Base-by-base conservation (phyloP, 2,329 filamentous ascomycete species). In the Ilyonectria destructans region DNA sequence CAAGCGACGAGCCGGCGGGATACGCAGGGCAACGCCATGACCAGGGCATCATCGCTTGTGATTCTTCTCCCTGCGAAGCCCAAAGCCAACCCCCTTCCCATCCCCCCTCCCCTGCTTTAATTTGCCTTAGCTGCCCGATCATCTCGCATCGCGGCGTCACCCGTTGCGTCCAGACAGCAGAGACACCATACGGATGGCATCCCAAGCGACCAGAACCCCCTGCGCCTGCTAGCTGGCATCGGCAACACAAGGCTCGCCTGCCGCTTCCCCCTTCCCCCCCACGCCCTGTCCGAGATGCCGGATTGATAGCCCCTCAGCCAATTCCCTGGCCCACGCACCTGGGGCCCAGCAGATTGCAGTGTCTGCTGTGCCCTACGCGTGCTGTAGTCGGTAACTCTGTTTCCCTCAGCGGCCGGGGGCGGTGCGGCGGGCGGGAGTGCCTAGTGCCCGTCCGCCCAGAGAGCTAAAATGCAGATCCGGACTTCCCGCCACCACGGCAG, bases 121-220 rank as follows among this genome's bases (percentile, higher is more conserved):
- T 64, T 43, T 65, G 37, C 61, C 61, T 52, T 64, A 43, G 62
- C 62, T 65, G 49, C 48, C 62, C 62, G 62, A 65, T 65, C 56
- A 64, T 64, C 62, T 55, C 54, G 62, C 62, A 59, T 55, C 56
- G 15, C 51, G 46, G 26, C 33, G 57, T 60, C 48, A 29, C 43
- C 45, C 29, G 40, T 19, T 2, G 12, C 37, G 37, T 17, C 37
- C 37, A 40, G 12, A 17, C 31, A 40, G 19, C 21, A 13, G 48
- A 26, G 23, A 57, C 55, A 58, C 45, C 57, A 35, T 29, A 19
- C 43, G 43, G 57, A 58, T 19, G 54, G 21, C 35, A 26, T 57
- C 54, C 54, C 54, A 55, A 55, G 52, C 52, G 54, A 57, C 35
- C 2, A 29, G 9, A 23, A 56, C 46, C 46, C 46, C 46, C 46